These are phyloP conservation scores for Aeschynomene evenia DNA, from an alignment of 306 rosid genomes.

Conservation along the genomic window DNA sequence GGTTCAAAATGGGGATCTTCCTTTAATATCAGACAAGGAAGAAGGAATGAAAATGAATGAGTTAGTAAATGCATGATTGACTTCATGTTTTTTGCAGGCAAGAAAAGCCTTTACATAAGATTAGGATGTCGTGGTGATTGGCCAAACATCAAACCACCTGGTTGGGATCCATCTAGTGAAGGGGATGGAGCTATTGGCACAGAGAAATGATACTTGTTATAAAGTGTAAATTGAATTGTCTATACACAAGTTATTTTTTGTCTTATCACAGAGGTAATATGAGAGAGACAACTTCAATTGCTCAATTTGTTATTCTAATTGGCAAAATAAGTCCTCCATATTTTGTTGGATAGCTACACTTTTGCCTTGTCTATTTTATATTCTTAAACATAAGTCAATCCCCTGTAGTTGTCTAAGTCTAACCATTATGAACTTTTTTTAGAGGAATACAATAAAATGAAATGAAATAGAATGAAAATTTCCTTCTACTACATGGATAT, in stretches of 20 bases:
- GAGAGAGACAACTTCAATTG: not conserved
- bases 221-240: slow-evolving; percentile 7
- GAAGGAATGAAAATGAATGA: too few relatives aligned
- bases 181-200: slow-evolving; percentile 24
- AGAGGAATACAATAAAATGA: too few relatives aligned
- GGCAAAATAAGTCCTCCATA: not conserved
- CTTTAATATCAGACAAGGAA: not conserved
- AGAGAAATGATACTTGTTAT: slow-evolving; percentile 14
- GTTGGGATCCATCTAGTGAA: slow-evolving; percentile 85
- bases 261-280: not conserved
- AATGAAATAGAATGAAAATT: too few relatives aligned
- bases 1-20: too few relatives aligned
- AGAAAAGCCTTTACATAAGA: slow-evolving; percentile 83
- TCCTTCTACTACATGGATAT: too few relatives aligned
- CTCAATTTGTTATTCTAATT: not conserved
- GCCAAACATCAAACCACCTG: slow-evolving; percentile 95
- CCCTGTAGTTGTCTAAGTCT: too few relatives aligned
- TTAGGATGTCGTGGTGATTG: slow-evolving; percentile 96
- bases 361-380: too few relatives aligned
- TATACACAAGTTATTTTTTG: not conserved
- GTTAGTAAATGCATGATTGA: not conserved
- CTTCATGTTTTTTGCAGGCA: slow-evolving; percentile 47
- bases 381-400: too few relatives aligned
- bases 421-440: too few relatives aligned
- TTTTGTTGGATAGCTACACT: too few relatives aligned